These are phyloP conservation scores for Gracilaria gracilis DNA, from an alignment of 23 red algal genomes.

Conservation along the genomic window DNA sequence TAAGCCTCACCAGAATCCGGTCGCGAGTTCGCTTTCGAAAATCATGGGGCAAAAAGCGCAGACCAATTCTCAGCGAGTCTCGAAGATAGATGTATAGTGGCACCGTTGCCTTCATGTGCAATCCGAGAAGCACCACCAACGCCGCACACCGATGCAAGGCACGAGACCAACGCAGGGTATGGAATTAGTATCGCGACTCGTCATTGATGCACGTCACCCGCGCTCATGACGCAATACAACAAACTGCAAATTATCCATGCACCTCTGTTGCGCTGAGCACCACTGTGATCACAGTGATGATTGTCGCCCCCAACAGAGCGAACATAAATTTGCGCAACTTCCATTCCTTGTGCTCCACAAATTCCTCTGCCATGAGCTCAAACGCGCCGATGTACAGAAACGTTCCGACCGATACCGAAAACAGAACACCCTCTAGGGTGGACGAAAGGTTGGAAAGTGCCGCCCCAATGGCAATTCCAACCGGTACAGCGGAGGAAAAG, in stretches of 20 bases:
- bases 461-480: slow-evolving; percentile 48
- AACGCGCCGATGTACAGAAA: slow-evolving; percentile 69
- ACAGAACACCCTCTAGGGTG: slow-evolving; percentile 44
- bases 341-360: not conserved
- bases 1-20: no score
- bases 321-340: slow-evolving; percentile 50
- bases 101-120: not conserved
- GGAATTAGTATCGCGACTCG: no score
- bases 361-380: slow-evolving; percentile 37
- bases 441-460: not conserved
- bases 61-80: no score
- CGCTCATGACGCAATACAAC: not conserved
- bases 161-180: not conserved
- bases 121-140: not conserved
- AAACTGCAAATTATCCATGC: not conserved
- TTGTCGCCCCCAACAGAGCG: slow-evolving; percentile 29
- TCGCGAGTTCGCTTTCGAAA: no score
- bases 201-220: not conserved
- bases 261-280: slow-evolving; percentile 37
- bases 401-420: slow-evolving; percentile 41
- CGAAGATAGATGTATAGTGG: not conserved
- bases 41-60: no score
- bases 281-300: slow-evolving; percentile 58
- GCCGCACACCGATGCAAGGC: not conserved
- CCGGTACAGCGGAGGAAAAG: slow-evolving; percentile 42